These are phyloP conservation scores for Pterocarpus macrocarpus DNA, from an alignment of 306 rosid genomes.

Conservation along the genomic window DNA sequence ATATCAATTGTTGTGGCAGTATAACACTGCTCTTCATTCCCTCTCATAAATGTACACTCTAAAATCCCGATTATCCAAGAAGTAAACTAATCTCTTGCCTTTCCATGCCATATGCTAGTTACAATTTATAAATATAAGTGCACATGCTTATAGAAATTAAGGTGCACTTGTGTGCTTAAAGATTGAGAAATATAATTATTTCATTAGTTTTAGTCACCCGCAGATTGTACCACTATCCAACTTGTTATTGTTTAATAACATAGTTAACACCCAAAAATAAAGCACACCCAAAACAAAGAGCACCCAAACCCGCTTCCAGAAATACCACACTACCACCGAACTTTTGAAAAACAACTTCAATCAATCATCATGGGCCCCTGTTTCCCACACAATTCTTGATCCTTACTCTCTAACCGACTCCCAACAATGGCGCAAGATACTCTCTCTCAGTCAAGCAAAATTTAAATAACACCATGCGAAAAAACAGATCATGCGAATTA, in stretches of 20 bases:
- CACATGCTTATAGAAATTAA: neutral
- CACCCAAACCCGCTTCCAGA: too few relatives aligned
- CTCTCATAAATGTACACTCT: slow-evolving; percentile 15
- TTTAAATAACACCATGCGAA: too few relatives aligned
- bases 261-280: neutral
- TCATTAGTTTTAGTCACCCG: slow-evolving; percentile 29
- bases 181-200: neutral
- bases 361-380: too few relatives aligned
- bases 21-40: neutral
- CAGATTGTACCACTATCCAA: slow-evolving; percentile 9
- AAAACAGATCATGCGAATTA: too few relatives aligned
- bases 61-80: slow-evolving; percentile 4
- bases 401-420: too few relatives aligned
- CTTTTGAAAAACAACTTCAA: too few relatives aligned
- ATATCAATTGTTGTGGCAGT: slow-evolving; percentile 25
- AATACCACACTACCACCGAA: too few relatives aligned
- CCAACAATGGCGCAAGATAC: too few relatives aligned
- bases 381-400: too few relatives aligned
- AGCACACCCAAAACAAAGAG: too few relatives aligned
- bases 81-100: slow-evolving; percentile 25
- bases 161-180: neutral
- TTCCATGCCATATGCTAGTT: slow-evolving; percentile 20
- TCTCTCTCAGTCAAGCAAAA: too few relatives aligned
- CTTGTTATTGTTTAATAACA: slow-evolving; percentile 2
- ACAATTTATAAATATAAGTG: slow-evolving; percentile 18